Base-by-base conservation (phyloP, 2,329 filamentous ascomycete species). In the Polychaeton citri region DNA sequence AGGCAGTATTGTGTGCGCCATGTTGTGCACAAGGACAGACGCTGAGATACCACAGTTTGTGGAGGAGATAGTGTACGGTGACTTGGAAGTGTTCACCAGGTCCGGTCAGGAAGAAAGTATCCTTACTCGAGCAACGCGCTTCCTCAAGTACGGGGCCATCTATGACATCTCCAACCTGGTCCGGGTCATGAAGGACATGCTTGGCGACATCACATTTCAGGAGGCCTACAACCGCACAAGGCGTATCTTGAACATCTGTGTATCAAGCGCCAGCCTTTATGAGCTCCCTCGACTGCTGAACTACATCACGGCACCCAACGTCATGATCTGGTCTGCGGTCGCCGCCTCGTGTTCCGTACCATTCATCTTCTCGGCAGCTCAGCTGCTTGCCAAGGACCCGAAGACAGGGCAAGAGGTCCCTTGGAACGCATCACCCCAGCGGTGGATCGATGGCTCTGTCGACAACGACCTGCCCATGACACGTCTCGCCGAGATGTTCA, bases 281-380 rank as follows among this genome's bases (percentile, higher is more conserved):
- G 87, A 95, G 54, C 67, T 93, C 12, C 88, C 87, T 0, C 69
- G 83, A 24, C 65, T 96, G 0, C 69, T 96, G 47, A 96, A 96
- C 57, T 95, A 94, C 51, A 74, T 93, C 40, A 95, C 88, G 0
- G 81, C 88, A 0, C 87, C 88, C 0, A 90, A 95, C 53, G 87
- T 96, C 36, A 74, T 95, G 62, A 87, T 96, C 37, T 94, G 87
- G 85, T 94, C 87, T 12, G 88, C 88, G 21, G 87, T 95, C 32
- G 84, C 84, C n/a, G 85, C 88, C 0, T 95, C 88, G 0, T 96
- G 88, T 55, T 94, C 88, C 0, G 83, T 95, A 0, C 88, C 88
- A 0, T 65, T 90, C 9, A 71, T 95, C 15, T 96, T 94, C 56
- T 79, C 79, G 17, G 74, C 85, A 2, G 81, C 79, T 1, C 76